These are phyloP conservation scores for Wickerhamomyces hampshirensis DNA, from an alignment of 805 yeast genomes.

Conservation along the genomic window DNA sequence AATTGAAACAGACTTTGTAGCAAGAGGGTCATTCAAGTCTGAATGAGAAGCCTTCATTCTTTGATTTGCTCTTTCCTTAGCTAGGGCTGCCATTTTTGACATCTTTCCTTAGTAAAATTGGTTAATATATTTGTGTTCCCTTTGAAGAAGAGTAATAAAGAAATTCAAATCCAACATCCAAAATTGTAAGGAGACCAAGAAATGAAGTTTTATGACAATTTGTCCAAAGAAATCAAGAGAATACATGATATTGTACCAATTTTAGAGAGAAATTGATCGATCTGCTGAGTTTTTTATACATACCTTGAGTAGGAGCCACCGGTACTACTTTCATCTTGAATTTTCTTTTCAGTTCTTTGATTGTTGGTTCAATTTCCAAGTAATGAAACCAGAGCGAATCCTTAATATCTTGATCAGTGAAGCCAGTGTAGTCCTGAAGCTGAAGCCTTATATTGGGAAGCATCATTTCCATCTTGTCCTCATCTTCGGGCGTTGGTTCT, in stretches of 20 bases:
- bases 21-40: background rate
- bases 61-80: constrained; percentile 20
- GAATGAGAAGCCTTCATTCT: constrained; percentile 1
- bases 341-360: constrained; percentile 38
- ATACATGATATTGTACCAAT: constrained; percentile 1
- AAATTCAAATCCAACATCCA: background rate
- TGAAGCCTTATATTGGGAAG: constrained; percentile 39
- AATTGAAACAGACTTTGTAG: constrained; percentile 9
- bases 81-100: constrained; percentile 21
- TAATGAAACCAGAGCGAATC: constrained; percentile 58
- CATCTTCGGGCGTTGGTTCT: constrained; percentile 35
- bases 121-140: constrained; percentile 11
- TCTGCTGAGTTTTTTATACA: constrained; percentile 29
- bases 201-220: background rate
- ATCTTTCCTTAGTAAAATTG: constrained; percentile 5
- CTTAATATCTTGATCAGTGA: constrained; percentile 47
- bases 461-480: constrained; percentile 34
- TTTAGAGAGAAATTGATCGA: constrained; percentile 3
- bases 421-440: constrained; percentile 33
- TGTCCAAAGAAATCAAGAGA: constrained; percentile 2
- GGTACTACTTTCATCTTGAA: background rate
- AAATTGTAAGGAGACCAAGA: background rate
- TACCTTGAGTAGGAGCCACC: constrained; percentile 36
- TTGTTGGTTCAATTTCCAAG: constrained; percentile 46
- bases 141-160: background rate